Evolutionary conservation across 352 stramenopile species (phyloP).

Genomic region (Thalassiosira mediterranea): DNA sequence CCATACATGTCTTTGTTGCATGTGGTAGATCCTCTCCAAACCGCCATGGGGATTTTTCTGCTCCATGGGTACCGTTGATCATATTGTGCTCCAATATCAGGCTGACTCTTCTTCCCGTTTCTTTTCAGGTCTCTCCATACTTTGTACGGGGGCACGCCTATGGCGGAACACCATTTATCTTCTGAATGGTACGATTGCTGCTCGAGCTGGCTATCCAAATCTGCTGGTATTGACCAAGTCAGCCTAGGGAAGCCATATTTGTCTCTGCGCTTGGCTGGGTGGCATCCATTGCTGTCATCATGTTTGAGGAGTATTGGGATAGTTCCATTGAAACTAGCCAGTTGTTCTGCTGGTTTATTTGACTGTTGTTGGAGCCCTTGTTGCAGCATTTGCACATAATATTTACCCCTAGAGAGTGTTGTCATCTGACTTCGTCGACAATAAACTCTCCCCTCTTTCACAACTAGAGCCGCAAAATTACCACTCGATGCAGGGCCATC

Average conservation of each 20-base stretch:
- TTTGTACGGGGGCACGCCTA: slow-evolving; percentile 49
- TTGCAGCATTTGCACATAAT: slow-evolving; percentile 52
- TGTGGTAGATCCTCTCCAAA: slow-evolving; percentile 44
- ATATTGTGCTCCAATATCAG: neutral
- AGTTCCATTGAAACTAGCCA: neutral
- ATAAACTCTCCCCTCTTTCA: slow-evolving; percentile 41
- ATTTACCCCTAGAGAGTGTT: slow-evolving; percentile 35
- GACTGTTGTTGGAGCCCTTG: slow-evolving; percentile 17
- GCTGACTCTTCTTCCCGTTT: neutral
- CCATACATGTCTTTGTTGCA: slow-evolving; percentile 28
- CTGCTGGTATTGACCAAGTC: slow-evolving; percentile 43
- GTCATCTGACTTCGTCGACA: slow-evolving; percentile 43
- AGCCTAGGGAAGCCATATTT: slow-evolving; percentile 49
- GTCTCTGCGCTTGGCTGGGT: slow-evolving; percentile 28
- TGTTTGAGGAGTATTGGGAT: slow-evolving; percentile 53
- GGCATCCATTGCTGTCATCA: slow-evolving; percentile 53
- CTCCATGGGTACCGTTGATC: slow-evolving; percentile 20
- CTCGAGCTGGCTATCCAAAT: no score
- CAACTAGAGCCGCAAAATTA: slow-evolving; percentile 38
- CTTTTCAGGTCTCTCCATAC: slow-evolving; percentile 26
- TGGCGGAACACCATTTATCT: slow-evolving; percentile 18
- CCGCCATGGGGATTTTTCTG: slow-evolving; percentile 22
- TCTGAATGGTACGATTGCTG: no score
- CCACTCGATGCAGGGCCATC: neutral
- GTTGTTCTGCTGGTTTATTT: neutral